phyloP scores from a whole-genome alignment of 108 stramenopile genomes.

The Skeletonema grethae region DNA sequence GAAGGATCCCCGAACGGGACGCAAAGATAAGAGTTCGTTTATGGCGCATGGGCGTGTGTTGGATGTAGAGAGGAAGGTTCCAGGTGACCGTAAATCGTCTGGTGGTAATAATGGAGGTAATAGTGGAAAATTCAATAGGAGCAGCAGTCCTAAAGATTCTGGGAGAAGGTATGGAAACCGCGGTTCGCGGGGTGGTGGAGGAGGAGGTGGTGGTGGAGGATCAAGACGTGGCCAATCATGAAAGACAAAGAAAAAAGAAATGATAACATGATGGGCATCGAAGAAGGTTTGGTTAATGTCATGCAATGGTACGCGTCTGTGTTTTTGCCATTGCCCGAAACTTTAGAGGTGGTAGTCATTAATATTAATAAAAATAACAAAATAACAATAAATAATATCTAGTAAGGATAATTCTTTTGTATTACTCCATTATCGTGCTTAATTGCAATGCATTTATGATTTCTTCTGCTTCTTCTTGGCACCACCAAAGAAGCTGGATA shows the following conservation, averaged over 20 bases:
- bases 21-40: conserved; percentile 39
- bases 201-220: conserved; percentile 17
- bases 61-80: conserved; percentile 46
- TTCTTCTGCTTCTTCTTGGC: conserved; percentile 25
- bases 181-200: conserved; percentile 15
- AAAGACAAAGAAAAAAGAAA: neutral
- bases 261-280: conserved; percentile 1
- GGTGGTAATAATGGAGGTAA: conserved; percentile 14
- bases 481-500: conserved; percentile 69
- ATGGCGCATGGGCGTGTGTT: conserved; percentile 47
- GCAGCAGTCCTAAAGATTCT: conserved; percentile 28
- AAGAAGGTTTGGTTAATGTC: neutral
- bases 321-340: neutral
- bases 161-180: conserved; percentile 16
- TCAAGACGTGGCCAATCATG: conserved; percentile 27
- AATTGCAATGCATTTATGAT: neutral
- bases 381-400: conserved; percentile 2
- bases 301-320: neutral
- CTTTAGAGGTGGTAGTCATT: neutral
- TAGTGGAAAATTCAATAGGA: conserved; percentile 34
- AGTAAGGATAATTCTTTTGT: neutral
- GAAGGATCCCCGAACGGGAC: conserved; percentile 42
- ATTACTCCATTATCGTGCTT: neutral
- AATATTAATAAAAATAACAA: conserved; percentile 2
- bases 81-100: conserved; percentile 4